Evolutionary conservation across 768 basidiomycete species (phyloP).

Genomic region (Suillus occidentalis): DNA sequence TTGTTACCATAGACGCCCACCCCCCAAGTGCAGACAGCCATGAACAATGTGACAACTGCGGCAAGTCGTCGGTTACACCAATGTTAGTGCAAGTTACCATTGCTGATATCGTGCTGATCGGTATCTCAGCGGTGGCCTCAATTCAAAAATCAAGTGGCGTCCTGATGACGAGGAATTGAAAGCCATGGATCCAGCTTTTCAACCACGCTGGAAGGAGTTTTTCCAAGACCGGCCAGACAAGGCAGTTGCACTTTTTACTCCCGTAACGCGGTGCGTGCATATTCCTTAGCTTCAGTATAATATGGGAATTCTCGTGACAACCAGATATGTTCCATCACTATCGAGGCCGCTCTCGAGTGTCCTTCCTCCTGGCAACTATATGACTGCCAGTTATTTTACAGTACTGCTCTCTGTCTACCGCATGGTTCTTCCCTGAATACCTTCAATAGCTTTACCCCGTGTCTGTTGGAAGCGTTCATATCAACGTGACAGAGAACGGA

Average conservation of each 20-base stretch:
- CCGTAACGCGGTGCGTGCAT: slow-evolving; percentile 39
- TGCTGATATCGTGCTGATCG: not conserved
- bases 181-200: slow-evolving; percentile 49
- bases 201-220: slow-evolving; percentile 47
- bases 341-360: not conserved
- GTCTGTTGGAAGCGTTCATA: slow-evolving; percentile 49
- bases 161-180: slow-evolving; percentile 50
- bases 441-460: slow-evolving; percentile 39
- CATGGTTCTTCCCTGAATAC: not conserved
- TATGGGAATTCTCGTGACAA: not conserved
- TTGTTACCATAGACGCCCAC: slow-evolving; percentile 48
- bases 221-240: slow-evolving; percentile 56
- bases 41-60: slow-evolving; percentile 33
- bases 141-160: slow-evolving; percentile 57
- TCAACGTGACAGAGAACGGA: slow-evolving; percentile 40
- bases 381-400: slow-evolving; percentile 27
- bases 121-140: slow-evolving; percentile 47
- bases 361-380: slow-evolving; percentile 15
- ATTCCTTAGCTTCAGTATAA: not conserved
- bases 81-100: slow-evolving; percentile 39
- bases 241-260: slow-evolving; percentile 46
- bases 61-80: slow-evolving; percentile 47
- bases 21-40: slow-evolving; percentile 12
- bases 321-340: not conserved
- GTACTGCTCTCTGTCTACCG: slow-evolving; percentile 19